Base-by-base conservation (phyloP, 1,139 yeast species). In the Geotrichum restrictum region DNA sequence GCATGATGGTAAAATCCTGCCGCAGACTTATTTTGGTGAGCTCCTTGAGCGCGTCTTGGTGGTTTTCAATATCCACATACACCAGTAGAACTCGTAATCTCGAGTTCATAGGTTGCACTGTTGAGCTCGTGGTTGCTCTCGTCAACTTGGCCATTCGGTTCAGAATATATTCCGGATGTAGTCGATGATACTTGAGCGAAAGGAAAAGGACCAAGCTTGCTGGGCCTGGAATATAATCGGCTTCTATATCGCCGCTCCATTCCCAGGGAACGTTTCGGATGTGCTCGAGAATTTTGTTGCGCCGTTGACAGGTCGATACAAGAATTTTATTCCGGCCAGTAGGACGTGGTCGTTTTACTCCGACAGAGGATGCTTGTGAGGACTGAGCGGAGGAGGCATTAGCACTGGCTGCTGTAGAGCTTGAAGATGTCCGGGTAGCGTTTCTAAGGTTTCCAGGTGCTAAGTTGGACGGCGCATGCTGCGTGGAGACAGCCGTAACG, bases 161-260 rank as follows among this genome's bases (percentile, higher is more conserved):
- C 73, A 82, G 81, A 3, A 93, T 80, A 62, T 93, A 89, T 64
- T 89, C 97, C 0, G 96, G 96, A 57, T 86, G 91, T 42, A 91
- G 72, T 61, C 85, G 85, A 67, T 89, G 95, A 68, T 91, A 93
- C 56, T 86, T 83, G 50, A 91, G 68, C 4, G 94, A 61, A 19
- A 91, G 73, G 60, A 87, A 89, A 3, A 91, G 68, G 1, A 85
- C 81, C 57, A 88, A 84, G 43, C 88, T 74, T 2, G 78, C 76
- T 49, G 80, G 82, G 11, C 89, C 81, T 52, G 86, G 77, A 62
- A 88, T 93, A 55, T 78, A 83, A 53, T 76, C 77, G 13, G 82
- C 74, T 32, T 74, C 70, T 39, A 75, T 74, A 18, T 68, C 72
- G 13, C 27, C 16, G 10, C 72, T 74, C 58, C 77, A 81, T 51